Evolutionary conservation across 1,139 yeast genomes (phyloP).

Genomic region (Pichia cactophila): DNA sequence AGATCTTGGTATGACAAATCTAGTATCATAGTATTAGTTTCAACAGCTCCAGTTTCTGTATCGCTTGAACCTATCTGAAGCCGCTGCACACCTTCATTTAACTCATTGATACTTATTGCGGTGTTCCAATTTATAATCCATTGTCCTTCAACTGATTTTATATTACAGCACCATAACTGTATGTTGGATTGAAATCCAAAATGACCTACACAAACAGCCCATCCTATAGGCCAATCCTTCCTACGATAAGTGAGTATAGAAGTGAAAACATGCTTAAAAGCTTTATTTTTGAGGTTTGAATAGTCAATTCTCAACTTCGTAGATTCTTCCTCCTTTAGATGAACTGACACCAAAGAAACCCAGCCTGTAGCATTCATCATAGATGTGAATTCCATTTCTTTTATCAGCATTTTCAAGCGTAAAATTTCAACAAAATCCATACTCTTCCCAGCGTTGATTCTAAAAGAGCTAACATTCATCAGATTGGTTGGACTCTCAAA

Average conservation of each 20-base stretch:
- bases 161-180: conserved; percentile 59
- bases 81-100: conserved; percentile 1
- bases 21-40: conserved; percentile 6
- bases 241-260: conserved; percentile 47
- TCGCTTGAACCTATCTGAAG: neutral
- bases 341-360: conserved; percentile 52
- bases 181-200: conserved; percentile 40
- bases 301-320: conserved; percentile 21
- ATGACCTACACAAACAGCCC: conserved; percentile 51
- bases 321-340: conserved; percentile 27
- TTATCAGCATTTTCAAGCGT: conserved; percentile 46
- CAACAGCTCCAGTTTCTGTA: neutral
- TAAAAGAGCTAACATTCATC: conserved; percentile 31
- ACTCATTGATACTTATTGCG: conserved; percentile 15
- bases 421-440: conserved; percentile 34
- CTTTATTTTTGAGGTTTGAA: conserved; percentile 21
- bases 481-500: conserved; percentile 41
- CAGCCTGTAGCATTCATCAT: conserved; percentile 60
- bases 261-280: conserved; percentile 17
- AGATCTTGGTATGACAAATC: conserved; percentile 39
- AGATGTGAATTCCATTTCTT: conserved; percentile 43
- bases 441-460: conserved; percentile 32
- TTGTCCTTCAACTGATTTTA: conserved; percentile 51
- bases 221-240: conserved; percentile 64
- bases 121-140: conserved; percentile 53